phyloP scores from a whole-genome alignment of 164 flowering plant species.

The Vitis rotundifolia region DNA sequence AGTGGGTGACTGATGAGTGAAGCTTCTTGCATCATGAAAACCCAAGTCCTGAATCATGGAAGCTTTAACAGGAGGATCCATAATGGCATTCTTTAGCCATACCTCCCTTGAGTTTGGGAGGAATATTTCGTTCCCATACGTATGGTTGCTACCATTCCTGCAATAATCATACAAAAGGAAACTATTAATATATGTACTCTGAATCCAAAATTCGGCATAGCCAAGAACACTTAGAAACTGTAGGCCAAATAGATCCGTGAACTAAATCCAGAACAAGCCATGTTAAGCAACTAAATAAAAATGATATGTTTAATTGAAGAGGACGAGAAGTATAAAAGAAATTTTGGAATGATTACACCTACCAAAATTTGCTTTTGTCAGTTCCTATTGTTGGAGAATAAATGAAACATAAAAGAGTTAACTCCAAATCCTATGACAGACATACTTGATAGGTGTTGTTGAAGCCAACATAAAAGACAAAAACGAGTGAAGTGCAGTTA shows the following conservation, averaged over 20 bases:
- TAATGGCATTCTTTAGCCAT: neutral
- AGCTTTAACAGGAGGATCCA: neutral
- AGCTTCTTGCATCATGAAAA: neutral
- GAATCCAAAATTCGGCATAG: too few species aligned
- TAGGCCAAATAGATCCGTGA: neutral
- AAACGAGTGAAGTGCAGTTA: too few species aligned
- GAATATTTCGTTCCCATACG: constrained; percentile 4
- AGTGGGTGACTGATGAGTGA: constrained; percentile 1
- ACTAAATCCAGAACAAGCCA: neutral
- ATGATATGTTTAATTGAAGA: neutral
- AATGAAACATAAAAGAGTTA: too few species aligned
- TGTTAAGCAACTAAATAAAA: neutral
- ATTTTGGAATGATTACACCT: neutral
- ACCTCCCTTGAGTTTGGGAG: constrained; percentile 6
- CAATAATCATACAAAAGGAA: neutral
- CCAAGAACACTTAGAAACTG: neutral
- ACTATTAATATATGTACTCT: too few species aligned
- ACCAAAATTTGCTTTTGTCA: neutral
- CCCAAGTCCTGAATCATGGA: constrained; percentile 6
- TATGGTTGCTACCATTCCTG: neutral
- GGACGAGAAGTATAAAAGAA: neutral
- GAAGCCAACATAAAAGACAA: too few species aligned
- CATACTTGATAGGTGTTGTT: too few species aligned
- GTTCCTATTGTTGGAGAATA: neutral
- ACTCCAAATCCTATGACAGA: too few species aligned